phyloP scores from a whole-genome alignment of 2,329 filamentous ascomycete species.

The Penicillium sp. region DNA sequence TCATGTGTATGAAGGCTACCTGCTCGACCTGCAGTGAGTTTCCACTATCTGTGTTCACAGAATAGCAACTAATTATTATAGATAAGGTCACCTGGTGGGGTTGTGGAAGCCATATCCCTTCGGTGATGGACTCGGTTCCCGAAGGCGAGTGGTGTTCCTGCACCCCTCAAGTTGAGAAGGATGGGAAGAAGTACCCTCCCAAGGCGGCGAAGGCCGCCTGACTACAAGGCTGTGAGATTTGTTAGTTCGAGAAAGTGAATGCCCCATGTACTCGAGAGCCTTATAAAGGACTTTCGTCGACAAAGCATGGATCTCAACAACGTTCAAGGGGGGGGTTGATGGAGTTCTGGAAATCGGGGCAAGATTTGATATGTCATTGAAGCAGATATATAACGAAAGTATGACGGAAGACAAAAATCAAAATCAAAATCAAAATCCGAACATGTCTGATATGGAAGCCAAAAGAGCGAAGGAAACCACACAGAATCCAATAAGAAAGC shows the following conservation, averaged over 20 bases:
- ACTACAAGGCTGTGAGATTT: constrained; percentile 31
- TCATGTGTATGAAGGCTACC: constrained; percentile 64
- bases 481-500: neutral
- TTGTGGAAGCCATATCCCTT: constrained; percentile 60
- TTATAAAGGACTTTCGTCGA: neutral
- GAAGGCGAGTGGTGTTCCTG: constrained; percentile 63
- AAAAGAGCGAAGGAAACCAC: neutral
- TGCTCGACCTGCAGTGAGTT: constrained; percentile 63
- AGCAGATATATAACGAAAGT: neutral
- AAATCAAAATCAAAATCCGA: neutral
- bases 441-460: too few relatives aligned
- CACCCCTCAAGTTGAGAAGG: constrained; percentile 59
- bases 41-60: neutral
- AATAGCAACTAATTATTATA: constrained; percentile 27
- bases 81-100: constrained; percentile 64
- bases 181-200: constrained; percentile 63
- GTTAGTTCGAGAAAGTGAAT: neutral
- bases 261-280: neutral
- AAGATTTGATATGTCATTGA: neutral
- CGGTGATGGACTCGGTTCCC: constrained; percentile 61
- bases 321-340: neutral
- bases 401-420: neutral
- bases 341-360: neutral
- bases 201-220: constrained; percentile 52
- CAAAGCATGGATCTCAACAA: neutral